Conservation (phyloP, 306 rosid genomes). For the Malus fusca region DNA sequence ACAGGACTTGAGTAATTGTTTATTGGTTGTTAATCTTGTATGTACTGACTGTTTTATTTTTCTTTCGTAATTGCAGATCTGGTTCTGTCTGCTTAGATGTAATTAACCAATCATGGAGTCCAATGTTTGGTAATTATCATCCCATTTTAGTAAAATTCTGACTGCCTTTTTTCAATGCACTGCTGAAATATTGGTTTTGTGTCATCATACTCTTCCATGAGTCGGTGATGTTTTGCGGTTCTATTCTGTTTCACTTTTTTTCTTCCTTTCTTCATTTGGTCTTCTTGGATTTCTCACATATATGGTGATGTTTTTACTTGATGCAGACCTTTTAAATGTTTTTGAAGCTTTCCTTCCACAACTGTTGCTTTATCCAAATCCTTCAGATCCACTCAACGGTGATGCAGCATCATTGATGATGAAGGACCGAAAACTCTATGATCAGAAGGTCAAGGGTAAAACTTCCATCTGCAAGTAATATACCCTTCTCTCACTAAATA, state of each 20-base stretch:
- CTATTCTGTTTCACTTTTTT: not conserved
- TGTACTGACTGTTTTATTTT: slow-evolving; percentile 26
- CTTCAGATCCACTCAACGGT: slow-evolving; percentile 90
- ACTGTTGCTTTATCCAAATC: slow-evolving; percentile 92
- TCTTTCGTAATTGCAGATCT: slow-evolving; percentile 56
- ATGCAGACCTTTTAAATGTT: slow-evolving; percentile 83
- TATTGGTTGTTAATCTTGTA: not conserved
- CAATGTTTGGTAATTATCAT: slow-evolving; percentile 78
- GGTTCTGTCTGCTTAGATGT: slow-evolving; percentile 99
- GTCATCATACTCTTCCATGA: not conserved
- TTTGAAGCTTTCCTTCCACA: slow-evolving; percentile 98
- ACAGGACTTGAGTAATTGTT: not conserved
- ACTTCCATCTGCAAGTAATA: not conserved
- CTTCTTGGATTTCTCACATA: slow-evolving; percentile 3
- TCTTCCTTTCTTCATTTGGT: not conserved
- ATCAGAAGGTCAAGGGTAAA: slow-evolving; percentile 88
- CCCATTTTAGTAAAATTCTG: slow-evolving; percentile 11
- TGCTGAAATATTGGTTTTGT: not conserved
- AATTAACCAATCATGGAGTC: slow-evolving; percentile 99
- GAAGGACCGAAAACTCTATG: slow-evolving; percentile 74
- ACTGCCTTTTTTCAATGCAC: not conserved
- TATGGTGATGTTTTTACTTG: slow-evolving; percentile 1
- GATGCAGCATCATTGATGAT: slow-evolving; percentile 94
- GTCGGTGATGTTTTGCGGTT: not conserved
- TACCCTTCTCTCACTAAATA: not conserved